phyloP scores from a whole-genome alignment of 164 flowering plant species.

The Cinnamomum micranthum region DNA sequence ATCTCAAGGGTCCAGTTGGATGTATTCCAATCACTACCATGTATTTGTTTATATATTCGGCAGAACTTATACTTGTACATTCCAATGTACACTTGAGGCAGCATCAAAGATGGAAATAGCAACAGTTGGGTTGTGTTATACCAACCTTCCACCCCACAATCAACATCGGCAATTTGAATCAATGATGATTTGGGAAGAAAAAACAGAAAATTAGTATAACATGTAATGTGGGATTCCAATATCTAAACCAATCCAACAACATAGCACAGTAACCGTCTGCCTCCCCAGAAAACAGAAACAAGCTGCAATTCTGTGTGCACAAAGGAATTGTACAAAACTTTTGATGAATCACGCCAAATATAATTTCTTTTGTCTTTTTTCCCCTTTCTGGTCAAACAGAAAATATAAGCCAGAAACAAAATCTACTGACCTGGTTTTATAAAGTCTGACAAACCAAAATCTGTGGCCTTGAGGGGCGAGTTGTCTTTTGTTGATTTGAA shows the following conservation, averaged over 20 bases:
- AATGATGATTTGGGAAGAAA: background rate
- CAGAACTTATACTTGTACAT: background rate
- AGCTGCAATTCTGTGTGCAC: too few relatives aligned
- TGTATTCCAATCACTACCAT: background rate
- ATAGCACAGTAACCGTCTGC: background rate
- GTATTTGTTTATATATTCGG: background rate
- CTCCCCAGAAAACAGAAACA: too few relatives aligned
- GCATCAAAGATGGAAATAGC: background rate
- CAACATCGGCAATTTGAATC: background rate
- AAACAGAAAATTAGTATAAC: too few relatives aligned
- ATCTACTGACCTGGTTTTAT: conserved; percentile 75
- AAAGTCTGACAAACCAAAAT: conserved; percentile 90
- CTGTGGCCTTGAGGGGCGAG: conserved; percentile 74
- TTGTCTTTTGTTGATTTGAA: conserved; percentile 82
- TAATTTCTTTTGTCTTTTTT: background rate
- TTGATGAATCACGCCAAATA: background rate
- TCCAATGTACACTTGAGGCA: background rate
- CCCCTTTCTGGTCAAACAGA: background rate
- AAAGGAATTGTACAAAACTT: too few relatives aligned
- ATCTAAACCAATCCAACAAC: background rate
- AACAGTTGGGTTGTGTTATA: too few relatives aligned
- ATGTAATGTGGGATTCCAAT: background rate
- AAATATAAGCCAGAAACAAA: background rate
- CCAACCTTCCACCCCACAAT: background rate
- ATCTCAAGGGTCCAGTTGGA: background rate